Evolutionary conservation across 805 yeast genomes (phyloP).

Genomic region (Candida yuanshanica): DNA sequence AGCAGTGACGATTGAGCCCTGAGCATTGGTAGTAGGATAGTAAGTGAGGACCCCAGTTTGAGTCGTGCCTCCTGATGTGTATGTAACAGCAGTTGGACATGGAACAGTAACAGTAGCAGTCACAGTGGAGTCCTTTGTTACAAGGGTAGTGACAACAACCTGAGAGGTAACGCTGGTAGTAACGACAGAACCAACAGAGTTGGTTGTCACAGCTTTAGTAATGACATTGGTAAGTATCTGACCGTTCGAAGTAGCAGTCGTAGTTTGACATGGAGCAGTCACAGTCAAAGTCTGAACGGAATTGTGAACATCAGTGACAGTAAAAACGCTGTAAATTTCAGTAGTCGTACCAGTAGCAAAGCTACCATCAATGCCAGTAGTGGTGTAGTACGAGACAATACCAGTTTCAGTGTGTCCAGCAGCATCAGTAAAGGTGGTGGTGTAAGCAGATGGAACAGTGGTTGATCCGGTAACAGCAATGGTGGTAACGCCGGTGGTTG

Average conservation of each 20-base stretch:
- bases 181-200: background rate
- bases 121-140: background rate
- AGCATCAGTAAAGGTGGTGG: background rate
- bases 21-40: constrained; percentile 2
- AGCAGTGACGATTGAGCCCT: background rate
- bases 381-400: constrained; percentile 1
- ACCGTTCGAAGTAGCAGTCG: background rate
- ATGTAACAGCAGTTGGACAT: constrained; percentile 1
- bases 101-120: constrained; percentile 5
- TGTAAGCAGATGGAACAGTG: constrained; percentile 1
- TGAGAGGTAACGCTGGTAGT: constrained; percentile 1
- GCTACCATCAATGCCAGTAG: constrained; percentile 1
- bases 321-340: background rate
- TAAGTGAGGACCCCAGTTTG: constrained; percentile 2
- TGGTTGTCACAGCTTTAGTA: constrained; percentile 3
- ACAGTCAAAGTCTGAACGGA: constrained; percentile 1
- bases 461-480: background rate
- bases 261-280: constrained; percentile 4
- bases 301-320: constrained; percentile 1
- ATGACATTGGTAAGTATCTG: constrained; percentile 1
- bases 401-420: background rate
- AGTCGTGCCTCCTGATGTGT: constrained; percentile 2
- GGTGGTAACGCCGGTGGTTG: constrained; percentile 5
- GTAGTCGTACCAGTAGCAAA: constrained; percentile 1
- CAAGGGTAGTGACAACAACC: constrained; percentile 1